phyloP scores from a whole-genome alignment of 2,329 filamentous ascomycete species.

The Fusarium clavum region DNA sequence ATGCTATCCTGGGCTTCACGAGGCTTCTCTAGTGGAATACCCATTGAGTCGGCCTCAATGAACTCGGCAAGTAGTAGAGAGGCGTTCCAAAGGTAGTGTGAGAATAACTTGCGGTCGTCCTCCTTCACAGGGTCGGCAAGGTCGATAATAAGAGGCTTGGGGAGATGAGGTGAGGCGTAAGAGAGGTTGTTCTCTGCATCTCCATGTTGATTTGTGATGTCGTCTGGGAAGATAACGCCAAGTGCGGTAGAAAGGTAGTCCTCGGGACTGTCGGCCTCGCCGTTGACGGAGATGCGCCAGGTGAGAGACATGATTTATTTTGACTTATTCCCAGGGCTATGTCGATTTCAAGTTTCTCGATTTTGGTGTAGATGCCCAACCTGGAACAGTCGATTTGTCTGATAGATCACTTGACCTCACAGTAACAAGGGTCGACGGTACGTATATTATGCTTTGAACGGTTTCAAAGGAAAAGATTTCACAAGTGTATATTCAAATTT shows the following conservation, averaged over 20 bases:
- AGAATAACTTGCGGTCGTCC: constrained; percentile 70
- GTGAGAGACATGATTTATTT: constrained; percentile 59
- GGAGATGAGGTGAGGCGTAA: constrained; percentile 67
- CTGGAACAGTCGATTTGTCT: not conserved
- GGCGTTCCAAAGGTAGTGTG: constrained; percentile 81
- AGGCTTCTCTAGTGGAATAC: constrained; percentile 28
- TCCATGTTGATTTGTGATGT: constrained; percentile 74
- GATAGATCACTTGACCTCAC: constrained; percentile 16
- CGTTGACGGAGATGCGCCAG: constrained; percentile 47
- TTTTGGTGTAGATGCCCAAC: constrained; percentile 10
- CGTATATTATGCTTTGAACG: not conserved
- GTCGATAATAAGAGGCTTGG: constrained; percentile 57
- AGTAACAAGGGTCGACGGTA: not conserved
- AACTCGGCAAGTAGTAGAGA: constrained; percentile 66
- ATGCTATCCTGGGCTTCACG: constrained; percentile 17
- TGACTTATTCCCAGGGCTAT: not conserved
- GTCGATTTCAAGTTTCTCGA: not conserved
- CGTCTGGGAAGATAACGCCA: constrained; percentile 75
- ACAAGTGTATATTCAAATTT: not conserved
- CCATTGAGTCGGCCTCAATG: constrained; percentile 62
- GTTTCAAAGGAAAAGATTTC: not conserved
- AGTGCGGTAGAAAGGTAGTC: constrained; percentile 70
- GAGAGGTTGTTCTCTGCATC: constrained; percentile 68
- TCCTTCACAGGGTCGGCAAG: constrained; percentile 63
- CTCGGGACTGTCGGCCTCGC: constrained; percentile 57